Conservation (phyloP, 805 yeast genomes). For the Teunomyces kruisii region DNA sequence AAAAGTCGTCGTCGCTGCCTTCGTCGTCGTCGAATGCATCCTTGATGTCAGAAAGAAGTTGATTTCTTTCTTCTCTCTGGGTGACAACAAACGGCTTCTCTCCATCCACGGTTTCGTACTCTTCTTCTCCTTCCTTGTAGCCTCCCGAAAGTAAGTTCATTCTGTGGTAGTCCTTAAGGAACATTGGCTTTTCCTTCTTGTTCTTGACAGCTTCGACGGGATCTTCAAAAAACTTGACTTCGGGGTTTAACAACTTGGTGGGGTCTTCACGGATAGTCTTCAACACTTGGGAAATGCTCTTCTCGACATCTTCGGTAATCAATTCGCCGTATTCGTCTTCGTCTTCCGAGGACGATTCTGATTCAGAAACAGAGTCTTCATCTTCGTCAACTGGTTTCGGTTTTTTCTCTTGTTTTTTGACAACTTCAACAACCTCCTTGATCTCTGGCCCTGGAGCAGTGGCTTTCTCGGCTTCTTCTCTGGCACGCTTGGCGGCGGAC, state of each 20-base stretch:
- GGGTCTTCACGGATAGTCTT: conserved; percentile 70
- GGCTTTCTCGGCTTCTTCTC: conserved; percentile 35
- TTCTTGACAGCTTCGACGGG: conserved; percentile 42
- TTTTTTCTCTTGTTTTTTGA: conserved; percentile 15
- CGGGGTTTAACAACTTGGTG: conserved; percentile 61
- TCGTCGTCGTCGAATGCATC: conserved; percentile 52
- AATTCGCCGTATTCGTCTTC: conserved; percentile 93
- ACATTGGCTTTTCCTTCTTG: conserved; percentile 61
- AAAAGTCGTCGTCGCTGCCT: conserved; percentile 48
- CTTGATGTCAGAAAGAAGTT: conserved; percentile 76
- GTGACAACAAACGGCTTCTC: conserved; percentile 73
- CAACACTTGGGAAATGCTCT: conserved; percentile 72
- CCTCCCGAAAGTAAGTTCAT: conserved; percentile 72
- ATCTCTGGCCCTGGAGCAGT: conserved; percentile 1
- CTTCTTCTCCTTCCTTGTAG: conserved; percentile 50
- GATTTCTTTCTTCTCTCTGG: conserved; percentile 70
- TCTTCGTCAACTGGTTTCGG: conserved; percentile 21
- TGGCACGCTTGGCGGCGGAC: conserved; percentile 75
- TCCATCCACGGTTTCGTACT: conserved; percentile 49
- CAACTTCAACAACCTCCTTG: conserved; percentile 18
- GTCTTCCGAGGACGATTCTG: conserved; percentile 54
- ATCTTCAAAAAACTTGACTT: conserved; percentile 71
- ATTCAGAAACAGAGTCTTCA: conserved; percentile 30
- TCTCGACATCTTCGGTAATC: conserved; percentile 81
- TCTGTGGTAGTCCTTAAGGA: conserved; percentile 90